Evolutionary conservation across 2,329 filamentous ascomycete genomes (phyloP).

Genomic region (Aspergillus sp.): DNA sequence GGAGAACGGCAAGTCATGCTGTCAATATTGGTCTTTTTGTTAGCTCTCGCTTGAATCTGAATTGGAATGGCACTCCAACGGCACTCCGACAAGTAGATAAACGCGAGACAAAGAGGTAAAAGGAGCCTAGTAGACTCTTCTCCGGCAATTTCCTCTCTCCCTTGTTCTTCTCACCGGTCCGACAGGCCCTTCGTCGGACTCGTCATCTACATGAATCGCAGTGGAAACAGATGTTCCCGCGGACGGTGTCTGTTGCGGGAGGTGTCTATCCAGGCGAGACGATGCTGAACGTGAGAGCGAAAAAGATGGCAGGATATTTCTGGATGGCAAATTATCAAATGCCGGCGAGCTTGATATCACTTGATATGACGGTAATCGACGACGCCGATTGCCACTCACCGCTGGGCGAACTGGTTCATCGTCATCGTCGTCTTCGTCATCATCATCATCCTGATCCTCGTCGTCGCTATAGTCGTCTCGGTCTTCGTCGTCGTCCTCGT

Average conservation of each 20-base stretch:
- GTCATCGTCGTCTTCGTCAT: constrained; percentile 20
- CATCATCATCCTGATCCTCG: constrained; percentile 12
- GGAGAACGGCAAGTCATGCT: no score
- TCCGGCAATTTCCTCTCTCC: constrained; percentile 13
- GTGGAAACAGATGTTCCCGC: constrained; percentile 20
- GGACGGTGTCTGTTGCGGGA: background rate
- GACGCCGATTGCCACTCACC: constrained; percentile 14
- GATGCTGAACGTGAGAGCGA: background rate
- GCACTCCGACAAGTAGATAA: no score
- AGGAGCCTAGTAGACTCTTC: background rate
- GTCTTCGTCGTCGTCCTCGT: constrained; percentile 16
- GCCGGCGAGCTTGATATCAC: constrained; percentile 11
- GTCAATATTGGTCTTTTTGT: no score
- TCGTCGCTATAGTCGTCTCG: constrained; percentile 11
- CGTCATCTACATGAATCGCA: constrained; percentile 27
- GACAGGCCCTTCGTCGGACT: constrained; percentile 30
- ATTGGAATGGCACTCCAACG: no score
- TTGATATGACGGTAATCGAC: constrained; percentile 10
- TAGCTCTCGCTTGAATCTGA: no score
- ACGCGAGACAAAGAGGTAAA: background rate
- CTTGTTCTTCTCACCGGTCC: constrained; percentile 21
- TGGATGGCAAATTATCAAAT: background rate
- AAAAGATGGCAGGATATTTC: background rate
- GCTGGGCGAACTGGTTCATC: constrained; percentile 22
- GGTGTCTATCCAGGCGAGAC: background rate